These are phyloP conservation scores for Trichopus zeylanicus DNA, from an alignment of 116 monocot genomes.

Conservation along the genomic window DNA sequence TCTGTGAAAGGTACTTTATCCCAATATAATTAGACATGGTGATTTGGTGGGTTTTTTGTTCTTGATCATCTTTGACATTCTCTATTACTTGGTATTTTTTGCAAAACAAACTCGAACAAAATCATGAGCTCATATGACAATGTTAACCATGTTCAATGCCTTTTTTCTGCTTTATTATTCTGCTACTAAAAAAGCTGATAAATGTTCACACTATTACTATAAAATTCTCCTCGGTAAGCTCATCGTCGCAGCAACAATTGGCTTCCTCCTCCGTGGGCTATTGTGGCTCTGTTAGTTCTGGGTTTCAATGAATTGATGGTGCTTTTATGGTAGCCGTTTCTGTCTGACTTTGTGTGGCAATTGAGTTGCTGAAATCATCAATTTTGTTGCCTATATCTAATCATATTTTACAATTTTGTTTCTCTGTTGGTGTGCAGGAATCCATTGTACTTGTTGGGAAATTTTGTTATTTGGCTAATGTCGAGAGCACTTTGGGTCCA, in stretches of 20 bases:
- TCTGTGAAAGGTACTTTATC: too few relatives aligned
- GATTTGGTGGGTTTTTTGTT: too few relatives aligned
- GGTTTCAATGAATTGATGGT: constrained; percentile 77
- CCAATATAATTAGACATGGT: too few relatives aligned
- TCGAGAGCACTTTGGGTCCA: constrained; percentile 48
- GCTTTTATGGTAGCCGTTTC: constrained; percentile 32
- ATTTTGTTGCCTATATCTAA: constrained; percentile 1
- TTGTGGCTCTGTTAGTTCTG: constrained; percentile 38
- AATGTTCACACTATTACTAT: too few relatives aligned
- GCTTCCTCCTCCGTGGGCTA: constrained; percentile 67
- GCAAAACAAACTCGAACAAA: too few relatives aligned
- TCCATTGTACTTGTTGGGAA: constrained; percentile 27
- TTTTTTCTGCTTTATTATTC: too few relatives aligned
- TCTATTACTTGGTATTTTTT: too few relatives aligned
- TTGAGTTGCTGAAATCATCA: neutral
- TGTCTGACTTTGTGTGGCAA: neutral
- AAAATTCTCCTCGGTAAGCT: constrained; percentile 57
- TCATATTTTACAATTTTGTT: neutral
- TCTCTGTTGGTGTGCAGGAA: constrained; percentile 24
- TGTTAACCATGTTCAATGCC: too few relatives aligned
- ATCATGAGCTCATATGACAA: too few relatives aligned
- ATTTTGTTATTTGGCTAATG: constrained; percentile 24
- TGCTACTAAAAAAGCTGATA: too few relatives aligned
- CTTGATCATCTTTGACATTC: too few relatives aligned
- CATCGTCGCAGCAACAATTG: constrained; percentile 42